Evolutionary conservation across 129 eudicot species (phyloP), one percentile per base, ranked within the genome.

Genomic region (Arctium minus): DNA sequence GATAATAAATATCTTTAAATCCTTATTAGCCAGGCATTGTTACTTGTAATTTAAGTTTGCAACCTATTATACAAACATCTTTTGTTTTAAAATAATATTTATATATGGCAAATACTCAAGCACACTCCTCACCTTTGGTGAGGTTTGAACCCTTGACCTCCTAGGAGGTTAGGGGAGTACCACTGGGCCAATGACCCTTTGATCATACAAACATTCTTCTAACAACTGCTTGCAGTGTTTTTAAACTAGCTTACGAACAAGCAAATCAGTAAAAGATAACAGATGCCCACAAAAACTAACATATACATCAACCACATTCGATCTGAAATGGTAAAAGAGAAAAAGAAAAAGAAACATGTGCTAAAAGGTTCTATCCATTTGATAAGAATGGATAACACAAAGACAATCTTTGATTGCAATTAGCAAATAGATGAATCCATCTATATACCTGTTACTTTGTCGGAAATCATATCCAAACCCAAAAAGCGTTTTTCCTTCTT

Each of bases 401-500:
- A 3, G 65, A 53, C n/a, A 13, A 53, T 13, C 65, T 53, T 53
- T 17, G 22, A 50, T 53, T 13, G n/a, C 22, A 53, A 74, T 22
- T 22, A 0, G 27, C 27, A 22, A 22, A 22, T 22, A 8, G 64
- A 27, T 18, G 35, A 42, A 42, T 42, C n/a, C 2, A 74, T 11
- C 8, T 48, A 50, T 40, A 46, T 73, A 96, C 99, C 99, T 91
- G 83, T 96, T 96, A 86, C 97, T 96, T 85, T 96, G 99, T 18
- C 99, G 96, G 86, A 93, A 96, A 89, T 96, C 99, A 89, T 96
- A 96, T 81, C 98, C 98, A 84, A 93, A 96, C 36, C 99, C 99
- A 85, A 96, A 96, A 56, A 96, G 94, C 2, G 99, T 93, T 86
- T 91, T 90, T 65, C 99, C 99, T 90, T 96, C 98, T 87, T 91